Evolutionary conservation across 495 filamentous ascomycete genomes (phyloP).

Genomic region (Pseudomonodictys pantanalensis): DNA sequence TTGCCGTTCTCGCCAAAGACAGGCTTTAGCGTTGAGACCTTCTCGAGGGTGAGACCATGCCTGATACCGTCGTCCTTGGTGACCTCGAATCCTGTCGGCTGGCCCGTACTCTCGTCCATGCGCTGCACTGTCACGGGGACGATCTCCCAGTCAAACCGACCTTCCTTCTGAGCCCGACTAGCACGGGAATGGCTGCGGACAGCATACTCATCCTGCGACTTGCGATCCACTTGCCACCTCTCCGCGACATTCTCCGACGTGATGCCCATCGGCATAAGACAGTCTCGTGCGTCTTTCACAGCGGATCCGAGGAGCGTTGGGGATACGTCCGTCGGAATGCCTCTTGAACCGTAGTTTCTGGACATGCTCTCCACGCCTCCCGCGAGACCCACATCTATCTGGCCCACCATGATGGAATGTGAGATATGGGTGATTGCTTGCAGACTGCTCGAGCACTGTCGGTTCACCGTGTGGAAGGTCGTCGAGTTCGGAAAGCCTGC

Average conservation of each 20-base stretch:
- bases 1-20: conserved; percentile 30
- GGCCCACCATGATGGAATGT: conserved; percentile 62
- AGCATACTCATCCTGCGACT: conserved; percentile 33
- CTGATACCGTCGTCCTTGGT: conserved; percentile 34
- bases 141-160: conserved; percentile 33
- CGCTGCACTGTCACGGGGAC: conserved; percentile 28
- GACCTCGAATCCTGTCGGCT: conserved; percentile 23
- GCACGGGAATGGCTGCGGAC: conserved; percentile 29
- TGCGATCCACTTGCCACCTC: conserved; percentile 26
- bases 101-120: conserved; percentile 22
- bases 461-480: conserved; percentile 73
- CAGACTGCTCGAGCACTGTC: conserved; percentile 65
- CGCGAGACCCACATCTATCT: conserved; percentile 68
- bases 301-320: conserved; percentile 14
- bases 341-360: conserved; percentile 28
- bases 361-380: conserved; percentile 60
- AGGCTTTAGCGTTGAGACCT: conserved; percentile 28
- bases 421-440: conserved; percentile 67
- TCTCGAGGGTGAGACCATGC: conserved; percentile 29
- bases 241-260: conserved; percentile 36
- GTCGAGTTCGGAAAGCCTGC: conserved; percentile 67
- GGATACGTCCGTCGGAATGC: conserved; percentile 26
- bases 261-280: conserved; percentile 33
- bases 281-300: conserved; percentile 32
- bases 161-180: conserved; percentile 29